phyloP scores from a whole-genome alignment of 1,284 basidiomycete genomes.

The Inonotus hispidus region DNA sequence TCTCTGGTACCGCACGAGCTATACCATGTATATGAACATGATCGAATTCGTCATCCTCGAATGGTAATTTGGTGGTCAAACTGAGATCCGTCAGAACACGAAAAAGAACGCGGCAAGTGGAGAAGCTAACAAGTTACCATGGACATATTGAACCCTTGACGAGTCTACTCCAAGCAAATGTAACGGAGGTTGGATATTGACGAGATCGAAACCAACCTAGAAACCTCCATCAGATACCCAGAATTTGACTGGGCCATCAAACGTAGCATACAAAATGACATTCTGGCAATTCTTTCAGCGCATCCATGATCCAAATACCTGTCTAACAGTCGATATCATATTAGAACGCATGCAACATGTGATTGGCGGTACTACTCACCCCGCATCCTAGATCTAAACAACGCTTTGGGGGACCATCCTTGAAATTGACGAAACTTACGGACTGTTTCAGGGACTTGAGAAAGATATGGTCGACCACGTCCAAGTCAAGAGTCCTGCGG shows the following conservation, averaged over 20 bases:
- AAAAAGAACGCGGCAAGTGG: neutral
- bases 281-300: constrained; percentile 63
- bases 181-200: constrained; percentile 61
- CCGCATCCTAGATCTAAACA: constrained; percentile 69
- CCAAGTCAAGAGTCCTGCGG: constrained; percentile 58
- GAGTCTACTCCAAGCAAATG: constrained; percentile 44
- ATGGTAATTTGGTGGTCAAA: constrained; percentile 65
- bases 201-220: constrained; percentile 70
- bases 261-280: constrained; percentile 53
- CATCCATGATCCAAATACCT: constrained; percentile 66
- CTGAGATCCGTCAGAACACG: constrained; percentile 30
- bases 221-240: neutral
- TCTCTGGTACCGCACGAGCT: constrained; percentile 65
- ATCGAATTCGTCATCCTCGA: constrained; percentile 75
- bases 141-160: constrained; percentile 58
- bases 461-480: constrained; percentile 53
- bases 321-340: constrained; percentile 34
- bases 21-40: constrained; percentile 64
- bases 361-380: constrained; percentile 34
- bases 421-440: constrained; percentile 51
- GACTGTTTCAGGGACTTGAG: constrained; percentile 43
- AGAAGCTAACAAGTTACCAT: constrained; percentile 66
- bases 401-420: constrained; percentile 38
- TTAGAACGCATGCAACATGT: neutral
- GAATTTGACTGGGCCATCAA: constrained; percentile 1